A percentile compares a stretch with the other conserved stretches of the same genome.
These are phyloP conservation scores for Thelonectria rubi DNA, from an alignment of 2,329 filamentous ascomycete genomes.

Conservation along the genomic window DNA sequence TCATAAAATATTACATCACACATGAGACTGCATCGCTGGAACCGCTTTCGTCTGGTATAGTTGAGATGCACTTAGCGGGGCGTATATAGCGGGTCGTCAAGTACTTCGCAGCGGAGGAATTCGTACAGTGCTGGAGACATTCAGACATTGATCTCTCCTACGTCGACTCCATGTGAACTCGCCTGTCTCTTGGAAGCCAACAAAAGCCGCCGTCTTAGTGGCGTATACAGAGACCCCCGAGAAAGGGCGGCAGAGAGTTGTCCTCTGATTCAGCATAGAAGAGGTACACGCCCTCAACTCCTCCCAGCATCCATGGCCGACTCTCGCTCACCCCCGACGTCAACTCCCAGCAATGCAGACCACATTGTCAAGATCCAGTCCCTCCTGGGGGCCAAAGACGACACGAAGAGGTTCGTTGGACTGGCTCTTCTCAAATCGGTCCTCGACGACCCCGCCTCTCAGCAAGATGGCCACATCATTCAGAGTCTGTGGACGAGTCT, in stretches of 20 bases:
- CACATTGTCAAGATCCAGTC: constrained; percentile 59
- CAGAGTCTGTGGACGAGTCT: constrained; percentile 67
- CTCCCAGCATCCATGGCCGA: constrained; percentile 20
- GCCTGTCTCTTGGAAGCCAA: too few relatives aligned
- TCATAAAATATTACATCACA: too few relatives aligned
- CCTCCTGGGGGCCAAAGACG: constrained; percentile 67
- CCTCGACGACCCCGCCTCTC: constrained; percentile 67
- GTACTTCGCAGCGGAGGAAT: neutral
- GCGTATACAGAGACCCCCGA: neutral
- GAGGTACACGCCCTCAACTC: neutral
- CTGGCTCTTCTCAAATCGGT: constrained; percentile 72
- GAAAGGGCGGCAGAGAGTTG: neutral
- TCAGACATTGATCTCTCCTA: too few relatives aligned
- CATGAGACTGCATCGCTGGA: too few relatives aligned
- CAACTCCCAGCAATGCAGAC: constrained; percentile 27
- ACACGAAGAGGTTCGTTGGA: constrained; percentile 74
- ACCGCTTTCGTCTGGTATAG: too few relatives aligned
- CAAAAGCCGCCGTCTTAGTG: too few relatives aligned
- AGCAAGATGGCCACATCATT: constrained; percentile 56
- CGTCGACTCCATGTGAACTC: too few relatives aligned
- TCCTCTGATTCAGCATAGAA: neutral
- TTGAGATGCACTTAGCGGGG: constrained; percentile 22
- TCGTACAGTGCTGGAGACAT: constrained; percentile 5
- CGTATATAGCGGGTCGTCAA: constrained; percentile 16
- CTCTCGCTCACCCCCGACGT: constrained; percentile 9